These are phyloP conservation scores for Moricandia moricandioides DNA, from an alignment of 345 rosid genomes.

Conservation along the genomic window DNA sequence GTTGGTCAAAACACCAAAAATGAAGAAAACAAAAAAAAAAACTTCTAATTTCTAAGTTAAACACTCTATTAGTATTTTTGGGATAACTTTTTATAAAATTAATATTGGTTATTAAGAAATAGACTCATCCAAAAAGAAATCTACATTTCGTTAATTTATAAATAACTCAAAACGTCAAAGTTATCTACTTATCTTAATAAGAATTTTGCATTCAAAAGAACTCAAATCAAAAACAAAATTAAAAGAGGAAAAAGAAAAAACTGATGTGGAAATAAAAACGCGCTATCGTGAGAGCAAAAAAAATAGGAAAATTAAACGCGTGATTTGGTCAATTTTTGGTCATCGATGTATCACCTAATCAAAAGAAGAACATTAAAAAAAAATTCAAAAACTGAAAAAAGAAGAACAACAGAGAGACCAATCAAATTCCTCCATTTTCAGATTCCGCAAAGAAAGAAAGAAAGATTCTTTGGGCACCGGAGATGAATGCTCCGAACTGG, in stretches of 20 bases:
- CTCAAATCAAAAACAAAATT: not conserved
- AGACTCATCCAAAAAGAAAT: no score
- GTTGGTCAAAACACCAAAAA: no score
- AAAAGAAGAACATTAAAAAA: not conserved
- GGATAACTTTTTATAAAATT: no score
- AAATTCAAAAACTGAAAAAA: not conserved
- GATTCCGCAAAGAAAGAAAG: slow-evolving; percentile 11
- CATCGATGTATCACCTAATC: slow-evolving; percentile 18
- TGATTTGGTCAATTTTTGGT: slow-evolving; percentile 24
- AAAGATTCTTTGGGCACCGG: slow-evolving; percentile 18
- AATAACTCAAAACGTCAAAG: no score
- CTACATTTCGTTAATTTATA: no score
- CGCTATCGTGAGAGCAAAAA: not conserved
- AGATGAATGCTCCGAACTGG: slow-evolving; percentile 63
- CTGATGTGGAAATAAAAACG: not conserved
- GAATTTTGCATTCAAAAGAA: no score
- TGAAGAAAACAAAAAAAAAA: no score
- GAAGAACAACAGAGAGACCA: slow-evolving; percentile 25
- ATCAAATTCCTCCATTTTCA: slow-evolving; percentile 29
- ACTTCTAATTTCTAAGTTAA: no score
- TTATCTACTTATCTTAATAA: no score
- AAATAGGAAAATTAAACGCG: slow-evolving; percentile 20
- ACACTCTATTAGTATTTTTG: no score
- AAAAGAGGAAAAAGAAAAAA: not conserved
- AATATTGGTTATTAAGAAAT: no score